Percentiles rank a stretch among this genome's conserved stretches.
phyloP scores from a whole-genome alignment of 257 asterid genomes.

The Solanum chilense region DNA sequence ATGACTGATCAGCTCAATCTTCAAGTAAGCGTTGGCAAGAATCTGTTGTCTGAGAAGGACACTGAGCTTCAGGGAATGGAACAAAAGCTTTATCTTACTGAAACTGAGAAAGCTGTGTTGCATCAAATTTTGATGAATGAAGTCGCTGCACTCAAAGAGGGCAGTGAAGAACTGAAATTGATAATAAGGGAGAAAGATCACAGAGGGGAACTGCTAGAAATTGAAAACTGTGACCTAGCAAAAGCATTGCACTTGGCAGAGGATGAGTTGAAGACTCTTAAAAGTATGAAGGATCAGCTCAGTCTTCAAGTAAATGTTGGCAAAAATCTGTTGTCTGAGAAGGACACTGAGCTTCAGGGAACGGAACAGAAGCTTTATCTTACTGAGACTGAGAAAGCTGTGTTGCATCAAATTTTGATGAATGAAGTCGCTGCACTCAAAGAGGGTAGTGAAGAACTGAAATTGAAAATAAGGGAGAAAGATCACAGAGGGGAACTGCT shows the following conservation, averaged over 20 bases:
- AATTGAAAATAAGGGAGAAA: constrained; percentile 35
- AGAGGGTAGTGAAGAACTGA: constrained; percentile 40
- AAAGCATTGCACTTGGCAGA: constrained; percentile 33
- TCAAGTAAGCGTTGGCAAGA: no score
- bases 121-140: constrained; percentile 6
- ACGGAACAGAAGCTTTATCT: constrained; percentile 33
- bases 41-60: no score
- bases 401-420: constrained; percentile 24
- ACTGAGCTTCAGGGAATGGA: not conserved
- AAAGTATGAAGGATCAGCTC: constrained; percentile 24
- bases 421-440: constrained; percentile 28
- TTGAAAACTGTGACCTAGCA: constrained; percentile 30
- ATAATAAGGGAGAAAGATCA: constrained; percentile 38
- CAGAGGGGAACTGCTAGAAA: constrained; percentile 29
- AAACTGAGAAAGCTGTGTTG: constrained; percentile 34
- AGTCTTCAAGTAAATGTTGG: constrained; percentile 27
- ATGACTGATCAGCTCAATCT: no score
- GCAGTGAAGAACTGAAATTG: constrained; percentile 35
- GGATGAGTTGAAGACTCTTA: constrained; percentile 20
- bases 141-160: constrained; percentile 19
- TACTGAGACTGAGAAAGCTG: constrained; percentile 28
- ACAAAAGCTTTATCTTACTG: constrained; percentile 21
- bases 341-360: constrained; percentile 29
- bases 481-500: constrained; percentile 35
- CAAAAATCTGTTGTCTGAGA: constrained; percentile 25